These are phyloP conservation scores for Eutrema salsugineum DNA, from an alignment of 441 rosid species.

Conservation along the genomic window DNA sequence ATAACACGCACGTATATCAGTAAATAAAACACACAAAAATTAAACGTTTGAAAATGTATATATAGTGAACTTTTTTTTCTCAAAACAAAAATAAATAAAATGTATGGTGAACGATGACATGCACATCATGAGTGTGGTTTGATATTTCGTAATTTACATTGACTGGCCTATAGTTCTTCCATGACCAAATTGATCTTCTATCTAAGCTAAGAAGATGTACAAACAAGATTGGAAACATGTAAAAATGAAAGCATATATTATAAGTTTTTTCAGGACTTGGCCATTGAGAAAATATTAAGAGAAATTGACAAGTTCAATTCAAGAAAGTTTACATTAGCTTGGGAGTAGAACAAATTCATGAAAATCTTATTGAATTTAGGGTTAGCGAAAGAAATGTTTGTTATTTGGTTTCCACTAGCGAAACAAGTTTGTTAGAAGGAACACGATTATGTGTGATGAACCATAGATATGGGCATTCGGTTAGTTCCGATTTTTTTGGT, in stretches of 20 bases:
- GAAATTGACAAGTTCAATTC: neutral
- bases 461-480: no score
- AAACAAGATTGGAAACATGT: neutral
- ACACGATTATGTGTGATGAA: no score
- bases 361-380: neutral
- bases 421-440: neutral
- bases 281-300: neutral
- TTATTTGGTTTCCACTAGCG: neutral
- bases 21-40: no score
- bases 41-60: no score
- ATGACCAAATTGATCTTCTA: neutral
- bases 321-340: neutral
- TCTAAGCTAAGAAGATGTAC: neutral
- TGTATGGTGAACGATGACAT: no score
- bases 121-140: neutral
- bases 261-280: no score
- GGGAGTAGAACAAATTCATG: neutral
- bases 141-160: neutral
- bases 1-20: neutral
- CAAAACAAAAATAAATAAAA: no score
- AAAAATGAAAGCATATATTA: neutral
- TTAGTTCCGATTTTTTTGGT: no score
- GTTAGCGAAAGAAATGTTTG: neutral
- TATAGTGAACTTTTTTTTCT: no score
- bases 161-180: neutral